A percentile compares a stretch with the other conserved stretches of the same genome.
Conservation (phyloP, 1,139 yeast genomes). For the Torulaspora globosa region DNA sequence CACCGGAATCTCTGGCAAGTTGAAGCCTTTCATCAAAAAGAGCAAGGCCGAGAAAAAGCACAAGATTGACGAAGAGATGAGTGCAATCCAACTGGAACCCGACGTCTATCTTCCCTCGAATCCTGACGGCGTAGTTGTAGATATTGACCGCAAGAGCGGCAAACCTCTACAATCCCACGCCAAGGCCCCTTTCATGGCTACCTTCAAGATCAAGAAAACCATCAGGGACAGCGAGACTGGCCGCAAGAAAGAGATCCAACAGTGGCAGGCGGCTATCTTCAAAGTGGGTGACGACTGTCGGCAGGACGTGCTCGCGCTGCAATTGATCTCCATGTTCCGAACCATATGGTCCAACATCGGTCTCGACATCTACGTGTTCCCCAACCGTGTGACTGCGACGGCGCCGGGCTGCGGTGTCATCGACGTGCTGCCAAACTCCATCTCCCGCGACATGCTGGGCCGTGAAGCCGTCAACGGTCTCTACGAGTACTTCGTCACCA, state of each 20-base stretch:
- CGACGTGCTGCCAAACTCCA: conserved; percentile 92
- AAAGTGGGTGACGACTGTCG: conserved; percentile 99
- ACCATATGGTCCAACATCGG: conserved; percentile 88
- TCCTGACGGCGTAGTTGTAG: conserved; percentile 92
- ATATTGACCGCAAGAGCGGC: conserved; percentile 88
- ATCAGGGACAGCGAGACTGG: conserved; percentile 45
- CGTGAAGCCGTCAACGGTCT: conserved; percentile 98
- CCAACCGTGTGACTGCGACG: conserved; percentile 94
- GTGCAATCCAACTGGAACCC: conserved; percentile 64
- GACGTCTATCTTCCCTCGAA: conserved; percentile 94
- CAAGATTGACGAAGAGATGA: conserved; percentile 96
- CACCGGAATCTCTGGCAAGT: conserved; percentile 87
- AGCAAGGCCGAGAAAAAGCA: conserved; percentile 94
- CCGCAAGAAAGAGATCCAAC: conserved; percentile 41
- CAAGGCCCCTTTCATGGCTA: conserved; percentile 97
- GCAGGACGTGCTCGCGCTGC: conserved; percentile 93
- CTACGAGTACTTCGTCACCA: conserved; percentile 85
- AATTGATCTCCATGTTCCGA: conserved; percentile 84
- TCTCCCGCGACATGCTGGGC: conserved; percentile 97
- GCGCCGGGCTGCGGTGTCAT: conserved; percentile 99
- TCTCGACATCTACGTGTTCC: conserved; percentile 84
- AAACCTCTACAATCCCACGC: conserved; percentile 98
- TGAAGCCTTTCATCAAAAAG: conserved; percentile 89
- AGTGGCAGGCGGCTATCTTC: conserved; percentile 94
- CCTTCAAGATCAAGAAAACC: conserved; percentile 74